These are phyloP conservation scores for Aspergillus sojae DNA, from an alignment of 2,329 filamentous ascomycete genomes.

Conservation along the genomic window DNA sequence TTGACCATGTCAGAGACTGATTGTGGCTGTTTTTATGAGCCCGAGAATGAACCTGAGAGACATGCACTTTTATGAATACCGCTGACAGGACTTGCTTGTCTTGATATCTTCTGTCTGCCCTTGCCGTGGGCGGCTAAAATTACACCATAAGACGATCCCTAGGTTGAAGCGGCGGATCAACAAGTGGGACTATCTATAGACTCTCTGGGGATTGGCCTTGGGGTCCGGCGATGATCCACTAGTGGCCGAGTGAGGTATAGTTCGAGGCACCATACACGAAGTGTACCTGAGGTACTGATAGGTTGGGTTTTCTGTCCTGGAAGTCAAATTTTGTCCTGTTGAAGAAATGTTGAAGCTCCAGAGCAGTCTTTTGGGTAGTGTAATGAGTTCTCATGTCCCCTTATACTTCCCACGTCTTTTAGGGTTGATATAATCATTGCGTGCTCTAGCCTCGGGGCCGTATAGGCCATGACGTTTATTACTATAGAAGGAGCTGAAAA, in stretches of 20 bases:
- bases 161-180: conserved; percentile 8
- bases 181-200: conserved; percentile 8
- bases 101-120: neutral
- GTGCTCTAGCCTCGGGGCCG: neutral
- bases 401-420: neutral
- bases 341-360: neutral
- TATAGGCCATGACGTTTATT: neutral
- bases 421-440: neutral
- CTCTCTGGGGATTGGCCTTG: conserved; percentile 10
- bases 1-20: neutral
- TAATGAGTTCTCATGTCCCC: neutral
- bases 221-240: conserved; percentile 7
- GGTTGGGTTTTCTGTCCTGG: neutral
- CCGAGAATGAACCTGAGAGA: neutral
- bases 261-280: neutral
- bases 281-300: conserved; percentile 1
- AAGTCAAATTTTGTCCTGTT: neutral
- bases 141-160: neutral
- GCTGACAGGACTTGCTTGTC: neutral
- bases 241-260: neutral
- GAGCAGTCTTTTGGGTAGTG: neutral
- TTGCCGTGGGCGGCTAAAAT: neutral
- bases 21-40: neutral
- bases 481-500: neutral
- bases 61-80: neutral